phyloP scores from a whole-genome alignment of 225 moss, liverwort and hornwort species.

The Pleurozium schreberi region DNA sequence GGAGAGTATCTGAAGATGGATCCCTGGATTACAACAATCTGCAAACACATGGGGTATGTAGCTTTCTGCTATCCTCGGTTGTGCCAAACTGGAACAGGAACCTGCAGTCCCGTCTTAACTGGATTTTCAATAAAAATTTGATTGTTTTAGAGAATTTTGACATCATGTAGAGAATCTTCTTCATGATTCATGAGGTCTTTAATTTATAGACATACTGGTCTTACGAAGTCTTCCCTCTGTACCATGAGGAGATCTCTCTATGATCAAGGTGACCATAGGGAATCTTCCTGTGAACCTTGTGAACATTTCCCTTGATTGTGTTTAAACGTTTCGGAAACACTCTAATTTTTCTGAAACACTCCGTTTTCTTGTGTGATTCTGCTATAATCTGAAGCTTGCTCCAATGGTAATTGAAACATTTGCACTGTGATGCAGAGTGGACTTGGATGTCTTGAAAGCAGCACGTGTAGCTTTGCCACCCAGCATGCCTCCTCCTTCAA shows the following conservation, averaged over 20 bases:
- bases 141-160: neutral
- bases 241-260: neutral
- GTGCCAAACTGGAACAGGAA: neutral
- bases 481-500: neutral
- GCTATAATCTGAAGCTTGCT: neutral
- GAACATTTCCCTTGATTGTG: neutral
- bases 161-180: neutral
- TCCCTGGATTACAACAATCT: constrained; percentile 27
- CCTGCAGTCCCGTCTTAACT: neutral
- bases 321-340: neutral
- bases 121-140: neutral
- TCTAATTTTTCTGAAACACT: neutral
- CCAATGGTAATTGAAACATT: neutral
- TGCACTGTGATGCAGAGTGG: constrained; percentile 21
- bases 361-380: neutral
- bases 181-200: neutral
- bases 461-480: neutral
- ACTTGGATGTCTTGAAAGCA: constrained; percentile 17
- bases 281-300: neutral
- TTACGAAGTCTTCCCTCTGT: neutral
- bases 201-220: neutral
- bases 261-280: neutral
- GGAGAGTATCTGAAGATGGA: constrained; percentile 39
- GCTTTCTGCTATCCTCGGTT: neutral
- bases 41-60: constrained; percentile 29